phyloP scores from a whole-genome alignment of 2,329 filamentous ascomycete genomes.

The Rhytidhysteron rufulum region DNA sequence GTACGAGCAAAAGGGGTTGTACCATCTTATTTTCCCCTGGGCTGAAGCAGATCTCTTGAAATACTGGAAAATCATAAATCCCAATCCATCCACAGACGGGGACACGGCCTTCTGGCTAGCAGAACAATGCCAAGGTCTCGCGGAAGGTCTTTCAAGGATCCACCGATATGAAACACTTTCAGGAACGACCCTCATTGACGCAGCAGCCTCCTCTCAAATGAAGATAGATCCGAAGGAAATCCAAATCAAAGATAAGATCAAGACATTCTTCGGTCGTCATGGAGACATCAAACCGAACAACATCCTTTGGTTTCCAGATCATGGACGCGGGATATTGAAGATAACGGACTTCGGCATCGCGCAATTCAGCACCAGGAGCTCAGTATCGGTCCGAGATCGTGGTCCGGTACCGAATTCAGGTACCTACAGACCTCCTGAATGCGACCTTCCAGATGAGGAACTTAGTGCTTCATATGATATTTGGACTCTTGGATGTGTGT shows the following conservation, averaged over 20 bases:
- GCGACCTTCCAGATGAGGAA: conserved; percentile 12
- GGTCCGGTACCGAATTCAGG: conserved; percentile 4
- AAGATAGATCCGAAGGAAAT: too few species aligned
- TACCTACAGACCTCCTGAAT: conserved; percentile 41
- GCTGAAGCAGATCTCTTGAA: conserved; percentile 13
- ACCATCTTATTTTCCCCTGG: conserved; percentile 15
- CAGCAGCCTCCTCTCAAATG: too few species aligned
- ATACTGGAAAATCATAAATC: conserved; percentile 7
- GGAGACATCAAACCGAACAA: conserved; percentile 37
- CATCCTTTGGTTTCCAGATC: conserved; percentile 27
- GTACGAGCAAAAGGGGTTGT: conserved; percentile 13
- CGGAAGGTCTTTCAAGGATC: conserved; percentile 10
- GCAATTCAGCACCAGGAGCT: conserved; percentile 5
- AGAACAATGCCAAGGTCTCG: conserved; percentile 13
- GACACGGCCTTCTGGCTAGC: conserved; percentile 10
- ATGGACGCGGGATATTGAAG: conserved; percentile 15
- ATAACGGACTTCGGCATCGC: conserved; percentile 36
- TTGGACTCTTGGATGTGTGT: conserved; percentile 30
- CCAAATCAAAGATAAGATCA: background rate
- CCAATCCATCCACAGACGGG: background rate
- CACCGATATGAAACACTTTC: conserved; percentile 7
- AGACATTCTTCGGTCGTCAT: conserved; percentile 26
- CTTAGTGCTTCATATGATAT: conserved; percentile 34
- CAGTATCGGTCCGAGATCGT: background rate
- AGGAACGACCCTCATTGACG: background rate